Conservation (phyloP, 1,139 yeast species). For the Tardiomyces digboiensis region DNA sequence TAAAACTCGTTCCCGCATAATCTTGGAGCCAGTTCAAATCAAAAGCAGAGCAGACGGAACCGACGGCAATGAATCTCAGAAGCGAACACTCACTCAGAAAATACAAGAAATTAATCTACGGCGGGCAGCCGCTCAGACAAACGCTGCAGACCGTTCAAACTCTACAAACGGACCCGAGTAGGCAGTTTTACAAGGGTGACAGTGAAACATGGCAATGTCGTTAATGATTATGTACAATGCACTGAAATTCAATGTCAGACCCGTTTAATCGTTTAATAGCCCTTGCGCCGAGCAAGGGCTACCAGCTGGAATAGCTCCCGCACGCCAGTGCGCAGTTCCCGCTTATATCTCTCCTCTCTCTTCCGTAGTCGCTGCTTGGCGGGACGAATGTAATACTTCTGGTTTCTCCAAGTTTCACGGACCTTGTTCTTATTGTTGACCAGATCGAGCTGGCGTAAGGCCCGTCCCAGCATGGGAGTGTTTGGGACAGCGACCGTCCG, state of each 20-base stretch:
- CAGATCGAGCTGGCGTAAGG: slow-evolving; percentile 19
- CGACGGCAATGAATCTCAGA: not conserved
- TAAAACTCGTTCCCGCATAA: not conserved
- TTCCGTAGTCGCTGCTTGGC: slow-evolving; percentile 26
- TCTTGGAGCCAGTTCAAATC: not conserved
- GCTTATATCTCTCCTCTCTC: slow-evolving; percentile 21
- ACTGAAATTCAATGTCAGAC: not conserved
- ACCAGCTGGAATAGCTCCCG: slow-evolving; percentile 26
- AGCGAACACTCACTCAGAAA: not conserved
- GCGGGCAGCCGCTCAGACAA: not conserved
- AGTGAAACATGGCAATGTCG: not conserved
- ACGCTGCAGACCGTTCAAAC: no score
- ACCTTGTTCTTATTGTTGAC: slow-evolving; percentile 22
- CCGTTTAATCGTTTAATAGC: slow-evolving; percentile 20
- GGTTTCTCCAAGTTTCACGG: slow-evolving; percentile 18
- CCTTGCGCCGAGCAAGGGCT: slow-evolving; percentile 28
- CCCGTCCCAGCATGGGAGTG: slow-evolving; percentile 14
- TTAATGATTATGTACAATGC: not conserved
- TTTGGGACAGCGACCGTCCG: slow-evolving; percentile 19
- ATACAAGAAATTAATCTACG: not conserved
- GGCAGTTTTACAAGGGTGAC: not conserved
- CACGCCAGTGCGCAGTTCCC: slow-evolving; percentile 26
- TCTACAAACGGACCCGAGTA: not conserved
- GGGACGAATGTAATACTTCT: slow-evolving; percentile 26
- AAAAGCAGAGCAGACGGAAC: not conserved